Conservation (phyloP, 2,329 filamentous ascomycete species). For the Aspergillus spinulosporus region DNA sequence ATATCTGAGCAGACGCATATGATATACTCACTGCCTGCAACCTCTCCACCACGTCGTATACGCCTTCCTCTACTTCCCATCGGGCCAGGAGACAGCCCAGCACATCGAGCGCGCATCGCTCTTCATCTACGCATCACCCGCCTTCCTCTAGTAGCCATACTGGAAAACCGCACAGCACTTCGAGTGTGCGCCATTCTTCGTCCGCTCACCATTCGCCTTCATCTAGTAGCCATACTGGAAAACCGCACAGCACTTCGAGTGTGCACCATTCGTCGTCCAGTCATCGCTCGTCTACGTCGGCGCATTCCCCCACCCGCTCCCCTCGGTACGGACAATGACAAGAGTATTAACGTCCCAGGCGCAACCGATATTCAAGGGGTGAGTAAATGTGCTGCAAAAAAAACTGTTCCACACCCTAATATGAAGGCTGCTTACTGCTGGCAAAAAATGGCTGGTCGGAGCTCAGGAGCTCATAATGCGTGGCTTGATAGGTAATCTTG, state of each 20-base stretch:
- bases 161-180: not conserved
- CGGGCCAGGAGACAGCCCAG: not conserved
- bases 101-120: not conserved
- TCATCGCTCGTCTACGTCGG: too few relatives aligned
- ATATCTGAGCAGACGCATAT: slow-evolving; percentile 27
- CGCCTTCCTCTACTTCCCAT: slow-evolving; percentile 10
- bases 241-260: too few relatives aligned
- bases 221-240: too few relatives aligned
- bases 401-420: too few relatives aligned
- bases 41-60: slow-evolving; percentile 31
- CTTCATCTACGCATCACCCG: not conserved
- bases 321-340: not conserved
- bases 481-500: not conserved
- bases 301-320: not conserved
- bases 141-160: not conserved
- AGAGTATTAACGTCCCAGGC: not conserved
- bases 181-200: not conserved
- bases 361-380: not conserved
- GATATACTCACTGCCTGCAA: slow-evolving; percentile 32
- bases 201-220: not conserved
- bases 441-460: not conserved
- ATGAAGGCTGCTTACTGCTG: not conserved
- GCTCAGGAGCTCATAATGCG: not conserved
- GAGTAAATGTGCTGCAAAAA: too few relatives aligned
- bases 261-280: too few relatives aligned